Conservation (phyloP, 495 filamentous ascomycete genomes). For the Wilcoxina mikolae region DNA sequence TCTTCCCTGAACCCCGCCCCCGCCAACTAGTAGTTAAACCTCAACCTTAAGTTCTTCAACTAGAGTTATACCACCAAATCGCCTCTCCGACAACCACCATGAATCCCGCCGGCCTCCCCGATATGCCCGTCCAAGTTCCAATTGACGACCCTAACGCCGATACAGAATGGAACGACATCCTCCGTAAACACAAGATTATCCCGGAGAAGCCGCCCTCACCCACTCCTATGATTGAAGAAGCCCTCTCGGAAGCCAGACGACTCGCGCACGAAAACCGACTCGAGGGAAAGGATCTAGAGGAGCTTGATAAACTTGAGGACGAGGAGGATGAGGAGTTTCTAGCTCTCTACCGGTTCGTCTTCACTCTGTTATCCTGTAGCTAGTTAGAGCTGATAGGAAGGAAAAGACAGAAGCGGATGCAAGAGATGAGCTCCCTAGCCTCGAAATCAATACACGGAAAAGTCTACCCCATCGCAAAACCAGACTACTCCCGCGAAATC, state of each 20-base stretch:
- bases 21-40: too few relatives aligned
- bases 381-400: conserved; percentile 1
- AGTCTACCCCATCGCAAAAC: conserved; percentile 87
- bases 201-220: conserved; percentile 91
- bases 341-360: conserved; percentile 55
- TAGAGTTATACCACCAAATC: too few relatives aligned
- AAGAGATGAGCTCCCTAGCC: conserved; percentile 59
- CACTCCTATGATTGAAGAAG: conserved; percentile 88
- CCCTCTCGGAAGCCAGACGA: conserved; percentile 63
- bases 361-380: not conserved
- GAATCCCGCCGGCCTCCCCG: conserved; percentile 6
- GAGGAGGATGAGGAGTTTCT: conserved; percentile 88
- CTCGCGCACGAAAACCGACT: conserved; percentile 79
- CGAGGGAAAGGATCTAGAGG: conserved; percentile 84
- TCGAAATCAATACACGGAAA: conserved; percentile 65
- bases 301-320: conserved; percentile 75
- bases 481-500: conserved; percentile 82
- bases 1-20: too few relatives aligned
- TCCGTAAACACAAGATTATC: conserved; percentile 88
- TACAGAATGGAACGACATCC: conserved; percentile 99
- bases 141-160: conserved; percentile 92
- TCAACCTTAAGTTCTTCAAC: too few relatives aligned
- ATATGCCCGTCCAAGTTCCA: conserved; percentile 44
- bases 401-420: conserved; percentile 58
- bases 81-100: not conserved